Base-by-base conservation (phyloP, 805 yeast species). In the Pichia ethanolica region DNA sequence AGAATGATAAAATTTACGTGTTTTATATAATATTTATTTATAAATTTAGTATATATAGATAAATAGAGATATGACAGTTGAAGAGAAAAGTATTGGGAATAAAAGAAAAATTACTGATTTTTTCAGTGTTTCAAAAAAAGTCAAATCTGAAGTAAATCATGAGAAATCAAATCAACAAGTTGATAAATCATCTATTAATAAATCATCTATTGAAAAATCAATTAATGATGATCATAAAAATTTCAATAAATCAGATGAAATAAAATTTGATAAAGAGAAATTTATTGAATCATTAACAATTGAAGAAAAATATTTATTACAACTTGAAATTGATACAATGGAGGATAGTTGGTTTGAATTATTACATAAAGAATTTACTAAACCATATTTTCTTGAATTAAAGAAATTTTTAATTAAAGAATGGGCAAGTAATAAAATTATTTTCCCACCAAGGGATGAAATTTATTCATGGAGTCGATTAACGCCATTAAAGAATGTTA, bases 381-480 rank as follows among this genome's bases (percentile, higher is more conserved):
- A 90, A 63, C 90, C 95, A 4, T 91, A 89, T 63, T 93, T 93
- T 59, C 63, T 90, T 9, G 65, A 77, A 9, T 71, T 93, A 56
- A 91, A 91, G 58, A 63, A 66, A 56, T 89, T 85, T 56, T 70
- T 90, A 12, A 52, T 55, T 5, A 52, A 70, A 0, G 86, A 83
- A 56, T 62, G 68, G 57, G 32, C 42, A 9, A 56, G 63, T 13
- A 60, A 66, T 13, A 68, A 70, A 20, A 74, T 71, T 12, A 73
- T 91, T 0, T 91, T 88, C 66, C 99, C 99, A 2, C 90, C 91
- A 0, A 63, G 70, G 14, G 60, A 75, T 12, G 85, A 86, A 52
- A 79, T 93, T 25, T 93, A 93, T 63, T 87, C 97, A 0, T 93
- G 98, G 97, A 82, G 95, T 2, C 77, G 89, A 34, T 72, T 82